These are phyloP conservation scores for Herpomyces periplanetae DNA, from an alignment of 2,329 filamentous ascomycete species.

Conservation along the genomic window DNA sequence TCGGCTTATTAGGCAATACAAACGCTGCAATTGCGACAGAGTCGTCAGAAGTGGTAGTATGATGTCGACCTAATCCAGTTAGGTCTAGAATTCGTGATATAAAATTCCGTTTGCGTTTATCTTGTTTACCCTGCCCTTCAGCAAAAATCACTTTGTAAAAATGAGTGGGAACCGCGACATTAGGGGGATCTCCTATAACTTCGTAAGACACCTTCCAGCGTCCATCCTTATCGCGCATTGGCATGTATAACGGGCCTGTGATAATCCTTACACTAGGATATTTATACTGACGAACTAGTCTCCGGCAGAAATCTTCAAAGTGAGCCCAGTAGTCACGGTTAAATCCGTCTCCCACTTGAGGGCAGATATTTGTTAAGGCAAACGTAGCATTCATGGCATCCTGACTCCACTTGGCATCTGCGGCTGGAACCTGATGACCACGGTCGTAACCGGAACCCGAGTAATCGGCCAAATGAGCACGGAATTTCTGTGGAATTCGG, in stretches of 20 bases:
- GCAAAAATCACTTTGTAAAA: constrained; percentile 98
- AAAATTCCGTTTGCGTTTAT: constrained; percentile 15
- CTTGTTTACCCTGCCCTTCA: constrained; percentile 28
- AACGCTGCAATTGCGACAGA: constrained; percentile 81
- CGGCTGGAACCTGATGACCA: constrained; percentile 82
- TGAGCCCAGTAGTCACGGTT: constrained; percentile 98
- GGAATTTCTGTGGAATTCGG: constrained; percentile 42
- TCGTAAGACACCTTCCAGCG: constrained; percentile 93
- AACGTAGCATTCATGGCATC: constrained; percentile 83
- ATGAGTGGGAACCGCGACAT: constrained; percentile 79
- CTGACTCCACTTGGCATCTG: constrained; percentile 84
- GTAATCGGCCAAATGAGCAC: constrained; percentile 68
- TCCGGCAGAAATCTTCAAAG: constrained; percentile 79
- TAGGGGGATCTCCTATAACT: constrained; percentile 68
- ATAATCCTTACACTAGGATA: constrained; percentile 72
- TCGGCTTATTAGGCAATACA: constrained; percentile 62
- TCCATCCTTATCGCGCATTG: constrained; percentile 40
- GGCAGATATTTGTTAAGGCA: constrained; percentile 76
- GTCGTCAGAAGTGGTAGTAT: no score
- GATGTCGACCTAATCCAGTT: no score
- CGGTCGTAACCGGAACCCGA: constrained; percentile 76
- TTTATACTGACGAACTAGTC: constrained; percentile 28
- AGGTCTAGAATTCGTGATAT: no score
- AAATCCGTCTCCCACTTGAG: constrained; percentile 89
- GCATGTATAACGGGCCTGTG: constrained; percentile 72